These are phyloP conservation scores for Geosmithia putterillii DNA, from an alignment of 2,329 filamentous ascomycete species.

Conservation along the genomic window DNA sequence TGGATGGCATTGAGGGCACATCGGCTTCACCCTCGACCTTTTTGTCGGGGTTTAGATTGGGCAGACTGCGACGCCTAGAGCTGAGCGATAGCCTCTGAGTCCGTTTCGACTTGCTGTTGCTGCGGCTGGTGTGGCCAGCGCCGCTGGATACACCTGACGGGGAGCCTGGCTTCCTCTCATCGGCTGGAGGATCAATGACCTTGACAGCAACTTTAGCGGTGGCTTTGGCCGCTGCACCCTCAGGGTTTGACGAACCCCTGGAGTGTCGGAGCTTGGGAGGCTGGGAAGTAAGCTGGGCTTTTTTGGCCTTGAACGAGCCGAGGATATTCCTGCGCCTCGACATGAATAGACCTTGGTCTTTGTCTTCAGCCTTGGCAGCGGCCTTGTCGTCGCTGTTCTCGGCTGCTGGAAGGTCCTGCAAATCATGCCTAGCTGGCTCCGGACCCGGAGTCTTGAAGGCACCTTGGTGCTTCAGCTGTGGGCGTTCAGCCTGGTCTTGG, in stretches of 20 bases:
- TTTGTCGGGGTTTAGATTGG: constrained; percentile 1
- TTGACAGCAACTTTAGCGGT: too few relatives aligned
- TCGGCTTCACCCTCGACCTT: background rate
- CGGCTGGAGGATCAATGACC: too few relatives aligned
- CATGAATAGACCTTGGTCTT: background rate
- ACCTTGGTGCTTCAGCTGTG: background rate
- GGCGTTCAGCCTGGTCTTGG: background rate
- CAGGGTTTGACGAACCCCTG: background rate
- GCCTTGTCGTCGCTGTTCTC: background rate
- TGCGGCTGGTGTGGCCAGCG: background rate
- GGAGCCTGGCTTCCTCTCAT: background rate
- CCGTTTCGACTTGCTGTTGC: constrained; percentile 1
- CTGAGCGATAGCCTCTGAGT: background rate
- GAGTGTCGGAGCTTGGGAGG: background rate
- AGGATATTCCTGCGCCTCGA: background rate
- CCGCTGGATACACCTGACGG: background rate
- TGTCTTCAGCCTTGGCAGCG: background rate
- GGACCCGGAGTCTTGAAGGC: background rate
- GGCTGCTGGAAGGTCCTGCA: background rate
- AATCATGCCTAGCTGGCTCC: background rate
- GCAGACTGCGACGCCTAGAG: constrained; percentile 2
- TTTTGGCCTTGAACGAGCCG: background rate
- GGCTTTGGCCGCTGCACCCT: background rate
- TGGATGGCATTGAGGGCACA: constrained; percentile 4
- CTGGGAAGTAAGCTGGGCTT: background rate